A percentile compares a stretch with the other conserved stretches of the same genome.
Evolutionary conservation across 345 rosid genomes (phyloP).

Genomic region (Dovyalis caffra): DNA sequence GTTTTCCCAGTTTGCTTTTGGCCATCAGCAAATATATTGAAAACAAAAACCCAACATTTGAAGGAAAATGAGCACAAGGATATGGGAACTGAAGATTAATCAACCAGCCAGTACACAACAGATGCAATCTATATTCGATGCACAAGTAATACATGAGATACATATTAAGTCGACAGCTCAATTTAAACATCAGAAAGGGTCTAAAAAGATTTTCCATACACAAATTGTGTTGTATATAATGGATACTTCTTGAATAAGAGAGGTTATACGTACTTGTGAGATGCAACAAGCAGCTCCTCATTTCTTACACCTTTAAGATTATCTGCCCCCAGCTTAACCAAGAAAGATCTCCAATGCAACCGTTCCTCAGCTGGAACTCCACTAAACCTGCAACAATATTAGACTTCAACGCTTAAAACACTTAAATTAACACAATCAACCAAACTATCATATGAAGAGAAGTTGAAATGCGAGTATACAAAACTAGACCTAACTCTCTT

Average conservation of each 20-base stretch:
- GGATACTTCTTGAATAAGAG: not conserved
- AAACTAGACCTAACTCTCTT: not conserved
- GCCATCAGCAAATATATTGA: not conserved
- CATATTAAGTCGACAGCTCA: not conserved
- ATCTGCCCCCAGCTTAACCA: conserved; percentile 88
- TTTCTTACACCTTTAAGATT: conserved; percentile 87
- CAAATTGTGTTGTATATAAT: not conserved
- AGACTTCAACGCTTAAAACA: not conserved
- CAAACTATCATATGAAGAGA: not conserved
- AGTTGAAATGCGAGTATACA: not conserved
- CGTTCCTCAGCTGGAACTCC: conserved; percentile 98
- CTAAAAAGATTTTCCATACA: not conserved
- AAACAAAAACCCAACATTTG: not conserved
- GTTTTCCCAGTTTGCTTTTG: not conserved
- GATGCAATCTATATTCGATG: not conserved
- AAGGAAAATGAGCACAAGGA: not conserved
- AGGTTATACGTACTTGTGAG: conserved; percentile 69
- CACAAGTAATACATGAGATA: not conserved
- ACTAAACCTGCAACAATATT: conserved; percentile 56
- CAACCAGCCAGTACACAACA: not conserved
- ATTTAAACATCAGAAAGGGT: not conserved
- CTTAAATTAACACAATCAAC: not conserved
- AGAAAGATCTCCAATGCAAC: conserved; percentile 86
- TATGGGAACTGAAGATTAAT: not conserved
- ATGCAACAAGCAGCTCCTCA: conserved; percentile 95